Base-by-base conservation (phyloP, 257 asterid genomes). In the Nicotiana benthamiana region DNA sequence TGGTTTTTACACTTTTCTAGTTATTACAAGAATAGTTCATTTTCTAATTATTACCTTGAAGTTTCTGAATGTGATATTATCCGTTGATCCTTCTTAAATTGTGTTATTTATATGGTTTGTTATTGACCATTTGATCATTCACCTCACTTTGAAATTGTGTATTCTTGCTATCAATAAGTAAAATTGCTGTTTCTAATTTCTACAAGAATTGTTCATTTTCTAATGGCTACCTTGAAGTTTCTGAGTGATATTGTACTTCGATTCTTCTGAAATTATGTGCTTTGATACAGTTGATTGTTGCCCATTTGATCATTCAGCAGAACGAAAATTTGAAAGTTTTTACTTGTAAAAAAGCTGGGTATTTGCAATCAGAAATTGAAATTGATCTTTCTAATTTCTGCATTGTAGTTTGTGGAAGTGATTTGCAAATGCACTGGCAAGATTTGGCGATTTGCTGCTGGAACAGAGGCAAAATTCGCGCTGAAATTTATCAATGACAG, bases 391-490 rank as follows among this genome's bases (percentile, higher is more conserved):
- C 17, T 2, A 16, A 48, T 48, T 27, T 60, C 48, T 57, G 34
- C 16, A 8, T 40, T 83, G 77, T 82, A 94, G 98, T 91, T 91
- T 85, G 46, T 94, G 83, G 97, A 94, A 90, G 98, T 94, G 68
- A 15, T 84, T 52, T 94, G 97, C 93, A 87, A 83, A 86, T 82
- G 91, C 75, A 90, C 98, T 48, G 88, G 93, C 80, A 89, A 91
- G 82, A 84, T 84, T 80, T 89, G 93, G 92, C 94, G 98, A 76
- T 94, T 94, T 83, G 90, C 98, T 2, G 80, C 83, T 20, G 97
- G 97, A 61, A 91, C 97, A 9, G 92, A 93, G 83, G 94, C 95
- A 5, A 91, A 90, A 56, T 93, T 91, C 79, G 96, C 97, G 1
- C 86, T 89, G 85, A 82, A 81, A 83, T 87, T 94, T 90, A 93